Percentiles rank a stretch among this genome's conserved stretches.
phyloP scores from a whole-genome alignment of 2,329 filamentous ascomycete genomes.

The Colletotrichum higginsianum region DNA sequence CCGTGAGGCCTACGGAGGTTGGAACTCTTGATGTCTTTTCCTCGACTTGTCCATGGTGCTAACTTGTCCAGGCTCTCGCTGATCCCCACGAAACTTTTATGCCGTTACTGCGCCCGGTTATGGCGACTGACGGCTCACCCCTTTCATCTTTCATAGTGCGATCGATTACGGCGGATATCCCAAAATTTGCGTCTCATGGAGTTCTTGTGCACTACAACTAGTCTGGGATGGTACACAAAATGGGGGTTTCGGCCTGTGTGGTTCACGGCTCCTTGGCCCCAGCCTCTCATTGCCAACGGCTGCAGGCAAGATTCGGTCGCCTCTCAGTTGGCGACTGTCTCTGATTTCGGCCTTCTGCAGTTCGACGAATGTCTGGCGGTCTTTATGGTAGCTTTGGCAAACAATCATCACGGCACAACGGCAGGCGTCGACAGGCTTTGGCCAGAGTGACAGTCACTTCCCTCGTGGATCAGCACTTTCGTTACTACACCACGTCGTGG shows the following conservation, averaged over 20 bases:
- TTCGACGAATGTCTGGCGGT: constrained; percentile 39
- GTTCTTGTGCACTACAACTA: constrained; percentile 43
- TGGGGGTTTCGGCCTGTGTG: constrained; percentile 39
- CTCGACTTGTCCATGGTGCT: constrained; percentile 5
- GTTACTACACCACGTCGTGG: constrained; percentile 42
- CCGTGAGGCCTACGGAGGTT: constrained; percentile 62
- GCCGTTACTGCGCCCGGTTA: constrained; percentile 11
- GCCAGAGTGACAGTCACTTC: constrained; percentile 41
- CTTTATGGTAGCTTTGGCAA: constrained; percentile 44
- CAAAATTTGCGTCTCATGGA: constrained; percentile 43
- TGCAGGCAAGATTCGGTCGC: constrained; percentile 20
- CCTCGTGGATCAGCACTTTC: constrained; percentile 43
- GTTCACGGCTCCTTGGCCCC: constrained; percentile 16
- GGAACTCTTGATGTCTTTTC: constrained; percentile 44
- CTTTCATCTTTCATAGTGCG: constrained; percentile 34
- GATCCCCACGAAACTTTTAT: constrained; percentile 41
- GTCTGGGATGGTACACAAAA: constrained; percentile 41
- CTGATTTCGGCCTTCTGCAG: constrained; percentile 10
- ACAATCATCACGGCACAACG: constrained; percentile 44
- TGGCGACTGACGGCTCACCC: constrained; percentile 27
- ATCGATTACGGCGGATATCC: constrained; percentile 43
- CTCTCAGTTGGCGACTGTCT: constrained; percentile 9
- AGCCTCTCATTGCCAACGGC: constrained; percentile 17
- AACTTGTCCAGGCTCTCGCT: constrained; percentile 46
- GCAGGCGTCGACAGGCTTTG: constrained; percentile 43